Evolutionary conservation across 148 eudicot genomes (phyloP), one percentile per base, ranked within the genome.

Genomic region (Fagopyrum homotropicum): DNA sequence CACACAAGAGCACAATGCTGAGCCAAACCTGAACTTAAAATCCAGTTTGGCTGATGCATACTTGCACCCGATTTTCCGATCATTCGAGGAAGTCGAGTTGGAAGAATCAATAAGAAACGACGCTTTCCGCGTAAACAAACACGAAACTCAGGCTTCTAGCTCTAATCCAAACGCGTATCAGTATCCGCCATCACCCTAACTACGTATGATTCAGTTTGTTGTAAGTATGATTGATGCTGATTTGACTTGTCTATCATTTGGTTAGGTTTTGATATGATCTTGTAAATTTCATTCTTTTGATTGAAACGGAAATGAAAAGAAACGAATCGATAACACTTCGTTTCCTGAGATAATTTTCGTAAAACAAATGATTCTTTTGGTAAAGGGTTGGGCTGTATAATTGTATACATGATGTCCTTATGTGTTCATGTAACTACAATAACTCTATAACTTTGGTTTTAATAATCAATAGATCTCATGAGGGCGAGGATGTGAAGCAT

Each of bases 11-110:
- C 82, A 83, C 0, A 77, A 76, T 29, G 79, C 84, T 35, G 90
- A 84, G 79, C 79, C 91, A 1, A 85, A 81, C 55, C 77, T 76
- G 73, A 89, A 87, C 63, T 74, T 92, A 51, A 90, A 84, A 78
- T 74, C 97, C 2, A 84, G 83, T 79, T 80, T 92, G 48, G 74
- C 89, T 1, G 92, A 92, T 72, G 97, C 98, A 9, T 95, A 92
- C 83, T 77, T 95, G 81, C 98, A 95, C 79, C 98, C 98, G 4
- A 90, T 92, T 56, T 92, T 95, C 84, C 87, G 55, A 56, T 89
- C 97, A 3, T 92, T 90, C 52, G 87, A 90, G 77, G 97, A 86
- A 82, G 90, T 92, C 7, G 97, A 92, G 73, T 74, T 88, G 47
- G 86, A 79, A 17, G 92, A 90, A 11, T 1, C 17, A 48, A 88